Percentiles rank a stretch among this genome's conserved stretches.
These are phyloP conservation scores for Rhodotorula kratochvilovae DNA, from an alignment of 768 basidiomycete genomes.

Conservation along the genomic window DNA sequence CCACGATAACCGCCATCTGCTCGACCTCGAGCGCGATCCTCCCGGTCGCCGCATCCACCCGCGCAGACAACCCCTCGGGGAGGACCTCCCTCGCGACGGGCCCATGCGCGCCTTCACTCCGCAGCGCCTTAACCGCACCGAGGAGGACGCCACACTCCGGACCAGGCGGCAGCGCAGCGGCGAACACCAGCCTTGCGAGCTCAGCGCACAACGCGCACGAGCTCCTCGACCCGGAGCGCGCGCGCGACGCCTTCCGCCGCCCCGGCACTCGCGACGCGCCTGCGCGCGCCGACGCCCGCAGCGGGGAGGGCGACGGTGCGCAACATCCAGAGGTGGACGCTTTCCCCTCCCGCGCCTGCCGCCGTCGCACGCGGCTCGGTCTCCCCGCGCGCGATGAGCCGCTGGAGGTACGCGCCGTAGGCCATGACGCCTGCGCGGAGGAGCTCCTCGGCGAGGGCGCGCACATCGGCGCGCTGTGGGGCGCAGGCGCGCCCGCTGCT, in stretches of 20 bases:
- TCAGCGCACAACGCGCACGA: background rate
- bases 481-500: background rate
- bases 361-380: slow-evolving; percentile 12
- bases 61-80: slow-evolving; percentile 2
- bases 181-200: background rate
- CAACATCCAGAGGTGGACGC: slow-evolving; percentile 26
- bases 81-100: slow-evolving; percentile 14
- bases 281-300: background rate
- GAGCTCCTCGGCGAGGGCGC: slow-evolving; percentile 27
- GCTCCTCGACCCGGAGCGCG: background rate
- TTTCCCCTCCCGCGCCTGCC: background rate
- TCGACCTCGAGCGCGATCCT: background rate
- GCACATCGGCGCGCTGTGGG: background rate
- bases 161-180: too few relatives aligned
- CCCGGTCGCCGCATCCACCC: background rate
- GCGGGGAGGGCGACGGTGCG: slow-evolving; percentile 7
- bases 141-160: background rate
- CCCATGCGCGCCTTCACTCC: slow-evolving; percentile 6
- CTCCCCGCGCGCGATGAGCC: slow-evolving; percentile 39
- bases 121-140: background rate
- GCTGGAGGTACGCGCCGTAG: slow-evolving; percentile 34
- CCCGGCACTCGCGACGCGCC: background rate
- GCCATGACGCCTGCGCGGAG: slow-evolving; percentile 21
- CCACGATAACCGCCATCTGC: slow-evolving; percentile 9
- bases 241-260: background rate